A percentile compares a stretch with the other conserved stretches of the same genome.
These are phyloP conservation scores for Jamesozyma rosinii DNA, from an alignment of 805 yeast species.

Conservation along the genomic window DNA sequence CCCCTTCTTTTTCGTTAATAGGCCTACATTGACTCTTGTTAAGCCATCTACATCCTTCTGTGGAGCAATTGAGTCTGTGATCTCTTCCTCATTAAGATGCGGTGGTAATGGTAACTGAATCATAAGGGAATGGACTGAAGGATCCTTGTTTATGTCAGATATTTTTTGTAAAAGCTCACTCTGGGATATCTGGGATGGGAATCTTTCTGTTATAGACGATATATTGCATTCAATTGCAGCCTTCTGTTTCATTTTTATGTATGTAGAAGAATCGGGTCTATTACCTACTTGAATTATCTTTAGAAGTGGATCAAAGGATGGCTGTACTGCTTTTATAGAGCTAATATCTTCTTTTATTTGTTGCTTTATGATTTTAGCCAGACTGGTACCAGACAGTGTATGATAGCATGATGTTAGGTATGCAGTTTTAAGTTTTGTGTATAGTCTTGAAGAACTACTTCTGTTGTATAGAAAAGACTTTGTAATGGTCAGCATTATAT, in stretches of 20 bases:
- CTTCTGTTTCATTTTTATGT: constrained; percentile 69
- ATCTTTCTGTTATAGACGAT: constrained; percentile 48
- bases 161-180: constrained; percentile 46
- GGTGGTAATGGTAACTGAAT: constrained; percentile 71
- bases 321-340: constrained; percentile 30
- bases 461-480: no score
- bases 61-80: constrained; percentile 57
- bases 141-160: constrained; percentile 47
- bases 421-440: neutral
- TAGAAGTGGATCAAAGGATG: constrained; percentile 54
- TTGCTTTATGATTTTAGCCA: constrained; percentile 38
- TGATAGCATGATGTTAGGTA: constrained; percentile 12
- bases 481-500: no score
- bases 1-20: constrained; percentile 65
- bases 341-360: constrained; percentile 34
- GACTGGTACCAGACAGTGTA: constrained; percentile 39
- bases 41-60: constrained; percentile 80
- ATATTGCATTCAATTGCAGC: constrained; percentile 68
- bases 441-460: neutral
- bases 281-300: constrained; percentile 69
- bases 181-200: constrained; percentile 51
- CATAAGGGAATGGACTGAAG: constrained; percentile 58
- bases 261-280: constrained; percentile 72
- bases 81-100: constrained; percentile 56
- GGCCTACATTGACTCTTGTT: constrained; percentile 70